Evolutionary conservation across 257 asterid genomes (phyloP).

Genomic region (Prunella vulgaris): DNA sequence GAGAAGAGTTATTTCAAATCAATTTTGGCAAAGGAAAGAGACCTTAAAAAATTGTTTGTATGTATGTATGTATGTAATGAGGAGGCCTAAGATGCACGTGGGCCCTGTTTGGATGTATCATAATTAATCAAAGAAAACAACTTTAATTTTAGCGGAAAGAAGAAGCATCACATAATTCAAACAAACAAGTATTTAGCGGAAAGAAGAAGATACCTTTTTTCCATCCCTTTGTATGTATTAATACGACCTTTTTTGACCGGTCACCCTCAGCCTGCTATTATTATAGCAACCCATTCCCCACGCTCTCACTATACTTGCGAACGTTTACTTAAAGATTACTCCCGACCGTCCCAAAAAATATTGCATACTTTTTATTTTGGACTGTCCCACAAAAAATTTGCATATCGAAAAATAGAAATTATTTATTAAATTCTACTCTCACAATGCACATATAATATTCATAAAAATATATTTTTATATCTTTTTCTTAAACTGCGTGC

Average conservation of each 20-base stretch:
- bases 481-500: no score
- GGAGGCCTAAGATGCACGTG: slow-evolving; percentile 5
- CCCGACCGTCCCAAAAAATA: no score
- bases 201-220: slow-evolving; percentile 34
- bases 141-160: slow-evolving; percentile 1
- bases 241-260: slow-evolving; percentile 24
- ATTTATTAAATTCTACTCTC: no score
- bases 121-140: slow-evolving; percentile 1
- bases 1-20: background rate
- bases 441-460: no score
- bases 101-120: slow-evolving; percentile 10
- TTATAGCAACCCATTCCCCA: background rate
- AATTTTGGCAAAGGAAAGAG: slow-evolving; percentile 5
- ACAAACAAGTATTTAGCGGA: slow-evolving; percentile 5
- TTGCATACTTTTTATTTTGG: no score
- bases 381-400: no score
- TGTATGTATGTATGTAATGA: no score
- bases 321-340: no score
- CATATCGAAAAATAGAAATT: no score
- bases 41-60: background rate
- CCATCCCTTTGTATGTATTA: background rate
- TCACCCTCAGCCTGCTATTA: slow-evolving; percentile 13
- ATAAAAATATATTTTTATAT: no score
- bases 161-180: background rate
- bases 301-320: background rate